These are phyloP conservation scores for Candida ortonii DNA, from an alignment of 805 yeast genomes.

Conservation along the genomic window DNA sequence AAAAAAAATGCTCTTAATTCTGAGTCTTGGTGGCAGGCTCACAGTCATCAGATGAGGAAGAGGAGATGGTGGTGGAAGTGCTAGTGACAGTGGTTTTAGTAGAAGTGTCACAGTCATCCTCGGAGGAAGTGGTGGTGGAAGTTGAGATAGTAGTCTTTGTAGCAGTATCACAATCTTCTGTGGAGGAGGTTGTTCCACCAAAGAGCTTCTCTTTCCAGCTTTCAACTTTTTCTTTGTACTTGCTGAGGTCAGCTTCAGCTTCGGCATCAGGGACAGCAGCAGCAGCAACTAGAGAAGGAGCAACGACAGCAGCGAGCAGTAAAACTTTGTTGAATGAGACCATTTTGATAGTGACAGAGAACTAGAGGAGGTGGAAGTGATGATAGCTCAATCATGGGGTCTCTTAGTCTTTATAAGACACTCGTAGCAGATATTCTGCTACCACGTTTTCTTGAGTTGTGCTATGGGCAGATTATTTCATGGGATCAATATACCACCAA, in stretches of 20 bases:
- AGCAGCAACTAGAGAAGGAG: constrained; percentile 14
- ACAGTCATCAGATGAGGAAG: constrained; percentile 10
- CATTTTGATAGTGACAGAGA: constrained; percentile 12
- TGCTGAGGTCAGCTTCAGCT: constrained; percentile 14
- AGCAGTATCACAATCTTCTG: no score
- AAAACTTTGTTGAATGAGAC: constrained; percentile 15
- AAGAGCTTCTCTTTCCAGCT: constrained; percentile 9
- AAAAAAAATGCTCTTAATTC: constrained; percentile 3
- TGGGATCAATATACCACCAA: no score
- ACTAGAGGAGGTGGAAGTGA: neutral
- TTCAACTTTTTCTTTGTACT: constrained; percentile 10
- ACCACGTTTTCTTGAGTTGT: neutral
- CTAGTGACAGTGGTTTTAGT: constrained; percentile 5
- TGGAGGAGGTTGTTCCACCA: constrained; percentile 9
- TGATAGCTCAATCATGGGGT: no score
- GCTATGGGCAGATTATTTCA: no score
- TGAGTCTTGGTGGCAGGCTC: constrained; percentile 10
- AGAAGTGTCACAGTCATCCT: constrained; percentile 8
- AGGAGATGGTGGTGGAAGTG: neutral
- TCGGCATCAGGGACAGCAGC: constrained; percentile 12
- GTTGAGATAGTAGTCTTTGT: neutral
- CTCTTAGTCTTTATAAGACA: no score
- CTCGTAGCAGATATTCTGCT: constrained; percentile 3
- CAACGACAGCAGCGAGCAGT: constrained; percentile 9
- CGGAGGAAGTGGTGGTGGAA: constrained; percentile 1